A percentile compares a stretch with the other conserved stretches of the same genome.
phyloP scores from a whole-genome alignment of 257 asterid species.

The Fraxinus cuspidata region DNA sequence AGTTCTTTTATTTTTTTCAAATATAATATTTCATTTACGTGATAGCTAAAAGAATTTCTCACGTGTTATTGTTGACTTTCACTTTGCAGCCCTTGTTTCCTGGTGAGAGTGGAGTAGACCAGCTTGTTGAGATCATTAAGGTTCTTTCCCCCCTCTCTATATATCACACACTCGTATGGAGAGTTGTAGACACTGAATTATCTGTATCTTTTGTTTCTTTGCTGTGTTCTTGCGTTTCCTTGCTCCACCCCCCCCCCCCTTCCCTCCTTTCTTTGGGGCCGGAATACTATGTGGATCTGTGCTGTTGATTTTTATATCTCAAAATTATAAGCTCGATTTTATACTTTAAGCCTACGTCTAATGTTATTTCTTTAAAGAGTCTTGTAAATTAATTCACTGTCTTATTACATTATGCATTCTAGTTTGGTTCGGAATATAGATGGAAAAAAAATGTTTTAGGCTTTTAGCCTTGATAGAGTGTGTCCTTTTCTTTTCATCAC shows the following conservation, averaged over 20 bases:
- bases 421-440: background rate
- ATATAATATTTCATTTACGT: slow-evolving; percentile 8
- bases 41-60: background rate
- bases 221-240: background rate
- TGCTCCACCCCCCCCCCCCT: background rate
- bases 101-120: slow-evolving; percentile 99
- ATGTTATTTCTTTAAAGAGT: background rate
- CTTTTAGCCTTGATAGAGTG: background rate
- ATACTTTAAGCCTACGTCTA: background rate
- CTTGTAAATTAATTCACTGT: background rate
- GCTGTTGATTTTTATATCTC: background rate
- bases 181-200: background rate
- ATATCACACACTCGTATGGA: background rate
- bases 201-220: background rate
- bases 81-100: slow-evolving; percentile 86
- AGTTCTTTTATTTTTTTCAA: background rate
- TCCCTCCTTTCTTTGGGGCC: background rate
- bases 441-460: background rate
- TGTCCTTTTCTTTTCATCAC: background rate
- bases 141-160: slow-evolving; percentile 39
- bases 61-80: background rate
- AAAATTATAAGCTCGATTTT: background rate
- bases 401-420: background rate
- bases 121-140: slow-evolving; percentile 97
- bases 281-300: background rate